phyloP scores from a whole-genome alignment of 2,329 filamentous ascomycete genomes.

The Pyricularia grisea region DNA sequence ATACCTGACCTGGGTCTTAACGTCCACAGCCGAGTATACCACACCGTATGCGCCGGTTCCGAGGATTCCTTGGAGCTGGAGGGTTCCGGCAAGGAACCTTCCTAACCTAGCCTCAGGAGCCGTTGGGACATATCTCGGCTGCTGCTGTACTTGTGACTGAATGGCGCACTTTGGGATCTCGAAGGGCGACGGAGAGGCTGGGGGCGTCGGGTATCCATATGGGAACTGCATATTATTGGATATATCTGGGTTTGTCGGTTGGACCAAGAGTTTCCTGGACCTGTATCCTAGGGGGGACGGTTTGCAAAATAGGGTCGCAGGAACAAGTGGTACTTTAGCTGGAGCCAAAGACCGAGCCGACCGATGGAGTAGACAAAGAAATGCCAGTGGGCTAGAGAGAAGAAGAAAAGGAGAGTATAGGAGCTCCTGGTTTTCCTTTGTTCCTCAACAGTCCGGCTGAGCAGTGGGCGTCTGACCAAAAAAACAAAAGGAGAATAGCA shows the following conservation, averaged over 20 bases:
- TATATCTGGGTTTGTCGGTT: constrained; percentile 10
- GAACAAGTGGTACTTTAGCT: not conserved
- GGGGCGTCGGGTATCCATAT: constrained; percentile 48
- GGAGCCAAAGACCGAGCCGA: not conserved
- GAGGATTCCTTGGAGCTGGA: constrained; percentile 76
- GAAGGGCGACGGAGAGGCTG: constrained; percentile 43
- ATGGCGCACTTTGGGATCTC: constrained; percentile 36
- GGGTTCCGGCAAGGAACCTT: constrained; percentile 68
- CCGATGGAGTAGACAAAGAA: not conserved
- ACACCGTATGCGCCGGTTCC: constrained; percentile 95
- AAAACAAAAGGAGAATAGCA: not conserved
- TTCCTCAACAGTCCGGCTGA: not conserved
- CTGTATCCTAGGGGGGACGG: not conserved
- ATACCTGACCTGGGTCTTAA: constrained; percentile 72
- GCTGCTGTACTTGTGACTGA: constrained; percentile 27
- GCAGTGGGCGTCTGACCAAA: not conserved
- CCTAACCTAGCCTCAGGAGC: constrained; percentile 80
- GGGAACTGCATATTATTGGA: constrained; percentile 10
- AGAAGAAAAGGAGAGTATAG: not conserved
- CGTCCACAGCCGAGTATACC: constrained; percentile 82
- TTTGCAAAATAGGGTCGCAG: not conserved
- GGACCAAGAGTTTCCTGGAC: not conserved
- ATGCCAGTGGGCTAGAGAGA: not conserved
- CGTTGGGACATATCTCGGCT: constrained; percentile 42
- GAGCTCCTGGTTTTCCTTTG: not conserved